Percentiles rank a stretch among this genome's conserved stretches.
phyloP scores from a whole-genome alignment of 192 early-diverging fungal genomes.

The Linnemannia schmuckeri region DNA sequence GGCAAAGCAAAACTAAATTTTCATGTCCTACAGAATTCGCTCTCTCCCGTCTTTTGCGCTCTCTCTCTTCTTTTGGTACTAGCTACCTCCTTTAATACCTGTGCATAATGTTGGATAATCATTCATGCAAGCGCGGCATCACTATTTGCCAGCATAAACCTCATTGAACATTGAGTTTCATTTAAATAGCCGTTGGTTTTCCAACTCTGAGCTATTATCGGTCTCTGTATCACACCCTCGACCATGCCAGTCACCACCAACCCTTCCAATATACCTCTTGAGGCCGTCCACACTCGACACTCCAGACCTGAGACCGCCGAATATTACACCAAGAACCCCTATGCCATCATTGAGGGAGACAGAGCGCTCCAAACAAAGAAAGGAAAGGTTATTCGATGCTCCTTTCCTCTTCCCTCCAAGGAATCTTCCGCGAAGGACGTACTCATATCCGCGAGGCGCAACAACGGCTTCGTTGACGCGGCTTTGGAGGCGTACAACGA shows the following conservation, averaged over 20 bases:
- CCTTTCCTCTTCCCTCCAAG: constrained; percentile 13
- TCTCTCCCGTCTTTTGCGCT: no score
- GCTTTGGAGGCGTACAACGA: constrained; percentile 14
- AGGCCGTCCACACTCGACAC: background rate
- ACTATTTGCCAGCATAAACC: constrained; percentile 7
- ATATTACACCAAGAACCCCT: constrained; percentile 15
- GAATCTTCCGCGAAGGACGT: constrained; percentile 8
- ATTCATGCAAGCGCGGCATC: constrained; percentile 5
- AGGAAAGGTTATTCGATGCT: constrained; percentile 10
- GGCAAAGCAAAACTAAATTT: constrained; percentile 12
- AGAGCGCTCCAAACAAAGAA: constrained; percentile 1
- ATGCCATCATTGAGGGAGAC: constrained; percentile 8
- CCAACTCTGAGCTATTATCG: constrained; percentile 1
- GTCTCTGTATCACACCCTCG: constrained; percentile 9
- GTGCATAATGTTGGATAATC: constrained; percentile 10
- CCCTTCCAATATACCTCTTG: background rate
- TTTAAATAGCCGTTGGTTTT: constrained; percentile 2
- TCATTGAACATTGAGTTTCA: constrained; percentile 10
- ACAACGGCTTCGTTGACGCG: constrained; percentile 19
- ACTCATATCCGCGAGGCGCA: background rate
- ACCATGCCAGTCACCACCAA: background rate
- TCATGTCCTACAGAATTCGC: no score
- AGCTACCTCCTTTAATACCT: background rate
- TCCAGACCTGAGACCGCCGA: background rate
- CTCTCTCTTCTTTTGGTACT: background rate